Evolutionary conservation across 2,329 filamentous ascomycete species (phyloP), one percentile per base, ranked within the genome.

Genomic region (Monilinia laxa): DNA sequence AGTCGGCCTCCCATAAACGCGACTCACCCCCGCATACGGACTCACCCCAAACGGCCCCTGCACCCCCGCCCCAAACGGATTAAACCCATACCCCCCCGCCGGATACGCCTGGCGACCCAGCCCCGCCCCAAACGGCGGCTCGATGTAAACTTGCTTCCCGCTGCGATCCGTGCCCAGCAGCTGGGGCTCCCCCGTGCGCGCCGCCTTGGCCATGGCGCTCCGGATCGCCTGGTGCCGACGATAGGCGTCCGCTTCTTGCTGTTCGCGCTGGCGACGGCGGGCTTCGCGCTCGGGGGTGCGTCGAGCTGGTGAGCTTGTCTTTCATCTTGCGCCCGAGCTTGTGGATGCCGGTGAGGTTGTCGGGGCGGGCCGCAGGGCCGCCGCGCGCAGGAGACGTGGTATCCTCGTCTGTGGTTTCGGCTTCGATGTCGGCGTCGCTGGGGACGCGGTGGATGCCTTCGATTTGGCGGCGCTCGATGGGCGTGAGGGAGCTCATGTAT

Each of bases 131-230:
- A 77, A 76, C 2, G 84, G 84, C 11, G 85, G 84, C 71, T 86
- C 82, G 45, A 88, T 80, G 74, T 84, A 88, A n/a, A 87, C 78
- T 65, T 86, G 82, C 51, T 79, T 78, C 1, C 85, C 84, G 42
- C 84, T 75, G 14, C 73, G 73, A 72, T 87, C 84, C 69, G 81
- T 82, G 49, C 84, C 82, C 0, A 88, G 70, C 16, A 82, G 78
- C 69, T 87, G 84, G 18, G 85, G 84, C 72, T 85, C 76, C 1
- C 84, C 84, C 0, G 84, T 86, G 69, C 82, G 73, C 68, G 82
- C 77, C 0, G 85, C 84, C 18, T 76, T 76, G 11, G 77, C 72
- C 79, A 87, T 83, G 0, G 82, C 84, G 7, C 79, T 75, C 1
- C 85, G 79, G 40, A 84, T 77, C 9, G 78, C 75, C 65, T 82